Percentiles rank a stretch among this genome's conserved stretches.
Evolutionary conservation across 164 flowering plant species (phyloP).

Genomic region (Houttuynia cordata): DNA sequence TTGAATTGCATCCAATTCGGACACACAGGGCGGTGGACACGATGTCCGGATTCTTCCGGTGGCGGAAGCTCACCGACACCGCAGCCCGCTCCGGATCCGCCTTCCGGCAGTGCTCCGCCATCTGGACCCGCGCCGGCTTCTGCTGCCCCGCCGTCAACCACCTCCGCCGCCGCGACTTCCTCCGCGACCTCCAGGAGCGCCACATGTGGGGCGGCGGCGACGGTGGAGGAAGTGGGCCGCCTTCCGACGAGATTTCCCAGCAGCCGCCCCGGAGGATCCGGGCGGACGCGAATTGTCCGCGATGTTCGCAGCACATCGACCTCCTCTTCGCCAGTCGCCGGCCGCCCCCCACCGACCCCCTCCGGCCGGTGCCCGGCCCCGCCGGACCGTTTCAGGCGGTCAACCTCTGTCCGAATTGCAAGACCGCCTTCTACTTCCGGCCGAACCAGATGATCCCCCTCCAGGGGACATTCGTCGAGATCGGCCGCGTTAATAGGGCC

Average conservation of each 20-base stretch:
- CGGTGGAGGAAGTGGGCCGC: constrained; percentile 7
- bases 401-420: constrained; percentile 87
- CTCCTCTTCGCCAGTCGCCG: constrained; percentile 49
- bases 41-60: constrained; percentile 21
- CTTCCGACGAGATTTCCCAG: constrained; percentile 12
- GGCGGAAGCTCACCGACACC: constrained; percentile 17
- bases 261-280: constrained; percentile 34
- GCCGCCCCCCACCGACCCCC: background rate
- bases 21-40: too few relatives aligned
- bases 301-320: constrained; percentile 69
- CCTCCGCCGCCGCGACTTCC: constrained; percentile 21
- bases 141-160: constrained; percentile 15
- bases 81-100: constrained; percentile 7
- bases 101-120: constrained; percentile 15
- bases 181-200: constrained; percentile 53
- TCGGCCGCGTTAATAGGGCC: constrained; percentile 28
- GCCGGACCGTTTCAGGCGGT: constrained; percentile 32
- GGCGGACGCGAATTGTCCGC: constrained; percentile 76
- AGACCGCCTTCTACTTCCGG: constrained; percentile 59
- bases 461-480: constrained; percentile 81
- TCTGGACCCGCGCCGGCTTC: constrained; percentile 20
- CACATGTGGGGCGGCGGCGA: constrained; percentile 55
- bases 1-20: too few relatives aligned
- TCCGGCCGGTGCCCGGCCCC: background rate
- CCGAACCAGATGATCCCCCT: constrained; percentile 50